Conservation (phyloP, 2,329 filamentous ascomycete genomes). For the Pseudocercospora fijiensis region DNA sequence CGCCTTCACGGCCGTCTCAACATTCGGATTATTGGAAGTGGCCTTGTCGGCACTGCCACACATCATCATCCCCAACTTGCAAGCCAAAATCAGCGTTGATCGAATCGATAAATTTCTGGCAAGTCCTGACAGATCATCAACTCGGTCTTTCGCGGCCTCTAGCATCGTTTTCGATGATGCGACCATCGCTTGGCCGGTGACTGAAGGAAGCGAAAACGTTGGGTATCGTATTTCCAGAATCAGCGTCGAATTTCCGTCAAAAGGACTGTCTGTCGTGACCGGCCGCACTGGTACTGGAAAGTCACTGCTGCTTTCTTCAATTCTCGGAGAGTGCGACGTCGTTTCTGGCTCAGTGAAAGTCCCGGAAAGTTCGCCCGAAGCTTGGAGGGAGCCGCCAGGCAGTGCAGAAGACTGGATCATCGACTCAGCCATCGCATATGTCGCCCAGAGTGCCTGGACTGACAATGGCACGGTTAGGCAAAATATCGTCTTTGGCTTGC, state of each 20-base stretch:
- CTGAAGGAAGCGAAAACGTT: neutral
- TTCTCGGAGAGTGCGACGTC: neutral
- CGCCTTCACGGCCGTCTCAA: neutral
- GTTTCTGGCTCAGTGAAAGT: neutral
- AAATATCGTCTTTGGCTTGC: neutral
- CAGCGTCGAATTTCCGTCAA: neutral
- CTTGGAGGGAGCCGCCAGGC: neutral
- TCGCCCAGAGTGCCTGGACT: neutral
- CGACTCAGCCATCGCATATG: neutral
- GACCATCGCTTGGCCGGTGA: neutral
- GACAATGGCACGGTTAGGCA: neutral
- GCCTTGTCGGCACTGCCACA: neutral
- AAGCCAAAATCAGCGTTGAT: neutral
- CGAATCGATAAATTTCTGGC: neutral
- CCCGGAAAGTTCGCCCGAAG: neutral
- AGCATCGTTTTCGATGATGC: neutral
- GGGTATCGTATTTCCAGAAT: too few relatives aligned
- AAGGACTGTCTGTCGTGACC: neutral
- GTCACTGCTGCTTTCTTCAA: neutral
- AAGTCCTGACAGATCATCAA: neutral
- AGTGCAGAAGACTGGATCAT: neutral
- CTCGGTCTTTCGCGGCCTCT: neutral
- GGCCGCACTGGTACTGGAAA: neutral
- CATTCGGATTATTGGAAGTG: neutral
- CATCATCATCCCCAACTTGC: neutral